Evolutionary conservation across 2,329 filamentous ascomycete genomes (phyloP), one percentile per base, ranked within the genome.

Genomic region (Chaetothyriales sp.): DNA sequence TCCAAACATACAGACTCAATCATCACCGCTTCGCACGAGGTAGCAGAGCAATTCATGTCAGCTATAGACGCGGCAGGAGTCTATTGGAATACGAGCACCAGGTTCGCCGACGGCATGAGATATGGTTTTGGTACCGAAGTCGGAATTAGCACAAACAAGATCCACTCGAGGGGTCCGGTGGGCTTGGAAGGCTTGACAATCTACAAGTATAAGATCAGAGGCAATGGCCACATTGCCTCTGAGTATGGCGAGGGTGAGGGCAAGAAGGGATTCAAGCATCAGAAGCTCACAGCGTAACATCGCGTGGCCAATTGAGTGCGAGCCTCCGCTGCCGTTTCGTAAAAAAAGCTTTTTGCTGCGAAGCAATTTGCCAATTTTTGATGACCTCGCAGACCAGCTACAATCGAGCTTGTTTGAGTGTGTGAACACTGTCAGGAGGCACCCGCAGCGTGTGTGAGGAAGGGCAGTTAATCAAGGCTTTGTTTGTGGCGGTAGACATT

Each of bases 91-190:
- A 86, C 89, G 6, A 94, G 87, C 20, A 95, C 88, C 7, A 80
- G 92, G 48, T 90, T 98, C 71, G 89, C 89, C 5, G 92, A 98
- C 67, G 92, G 92, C 6, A 95, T 94, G 85, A 78, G 92, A 44
- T 97, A 94, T 66, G 92, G 92, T 6, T 98, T 98, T 69, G 92
- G 92, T 47, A 97, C 92, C 0, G 92, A 98, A 70, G 92, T 98
- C 20, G 92, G 92, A 51, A 97, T 98, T 69, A 94, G 86, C 71
- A 98, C 92, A 48, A 98, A 95, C 74, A 98, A 97, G 74, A 95
- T 98, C 58, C 92, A 98, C 66, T 86, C 87, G 1, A 76, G 92
- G 48, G 92, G 92, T 0, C 92, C 92, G 0, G 92, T 98, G 5
- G 92, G 92, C 1, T 72, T 98, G 49, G 92, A 97, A 64, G 92